Conservation (phyloP, 805 yeast species). For the Ogataea paradorogensis region DNA sequence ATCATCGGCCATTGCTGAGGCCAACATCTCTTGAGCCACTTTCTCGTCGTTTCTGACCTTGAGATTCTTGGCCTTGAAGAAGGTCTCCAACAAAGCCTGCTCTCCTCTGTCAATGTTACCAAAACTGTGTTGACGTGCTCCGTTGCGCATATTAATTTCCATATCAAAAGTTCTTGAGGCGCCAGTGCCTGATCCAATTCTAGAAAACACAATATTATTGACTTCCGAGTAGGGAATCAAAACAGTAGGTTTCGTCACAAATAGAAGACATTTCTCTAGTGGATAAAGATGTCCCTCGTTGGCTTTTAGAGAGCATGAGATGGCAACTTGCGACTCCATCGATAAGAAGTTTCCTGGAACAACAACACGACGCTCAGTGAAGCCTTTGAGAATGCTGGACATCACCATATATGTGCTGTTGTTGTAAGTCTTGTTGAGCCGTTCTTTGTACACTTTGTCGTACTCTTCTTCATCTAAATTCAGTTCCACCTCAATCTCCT, state of each 20-base stretch:
- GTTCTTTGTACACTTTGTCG: conserved; percentile 68
- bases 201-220: conserved; percentile 71
- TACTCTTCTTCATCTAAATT: conserved; percentile 82
- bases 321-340: conserved; percentile 76
- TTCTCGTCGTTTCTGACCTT: conserved; percentile 85
- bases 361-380: conserved; percentile 80
- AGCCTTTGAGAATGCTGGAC: conserved; percentile 83
- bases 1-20: conserved; percentile 66
- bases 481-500: conserved; percentile 85
- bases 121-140: conserved; percentile 71
- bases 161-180: conserved; percentile 90
- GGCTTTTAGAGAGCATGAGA: conserved; percentile 90
- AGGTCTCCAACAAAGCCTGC: conserved; percentile 73
- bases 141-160: conserved; percentile 67
- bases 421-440: conserved; percentile 66
- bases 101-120: conserved; percentile 90
- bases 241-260: conserved; percentile 91
- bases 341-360: conserved; percentile 82
- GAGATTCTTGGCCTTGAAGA: conserved; percentile 72
- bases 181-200: conserved; percentile 77
- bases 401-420: conserved; percentile 83
- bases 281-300: conserved; percentile 92
- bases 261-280: conserved; percentile 86
- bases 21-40: conserved; percentile 78
- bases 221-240: conserved; percentile 86